Evolutionary conservation across 2,329 filamentous ascomycete genomes (phyloP), one percentile per base, ranked within the genome.

Genomic region (Davidsoniella eucalypti): DNA sequence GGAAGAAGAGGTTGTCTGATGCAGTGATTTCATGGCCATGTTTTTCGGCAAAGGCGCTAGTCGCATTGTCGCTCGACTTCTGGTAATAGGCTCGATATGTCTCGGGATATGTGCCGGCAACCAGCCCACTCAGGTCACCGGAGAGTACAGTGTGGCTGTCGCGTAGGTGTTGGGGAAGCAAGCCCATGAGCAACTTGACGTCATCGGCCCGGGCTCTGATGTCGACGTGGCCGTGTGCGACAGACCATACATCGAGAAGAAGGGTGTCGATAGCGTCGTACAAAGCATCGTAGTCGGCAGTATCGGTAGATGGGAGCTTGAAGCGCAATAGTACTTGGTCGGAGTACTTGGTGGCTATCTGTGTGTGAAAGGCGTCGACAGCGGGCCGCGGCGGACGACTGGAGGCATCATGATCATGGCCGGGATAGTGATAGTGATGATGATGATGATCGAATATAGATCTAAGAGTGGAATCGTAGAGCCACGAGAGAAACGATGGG

Each of bases 241-340:
- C 87, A 18, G 85, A 82, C 92, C 92, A 98, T 1, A 96, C 76
- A 61, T 98, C 92, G 40, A 96, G 70, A 58, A 92, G 82, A 21
- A 95, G 73, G 16, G 78, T 76, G 54, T 83, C 73, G 1, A 80
- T 73, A 2, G 86, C 87, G 51, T 83, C 75, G n/a, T 80, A 73
- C 51, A 94, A 68, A 1, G 81, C 81, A 33, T 67, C 65, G 52
- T 84, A 80, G 60, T 94, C 84, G 17, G 78, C 72, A 2, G 18
- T 18, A n/a, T 37, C 44, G 4, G 71, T 64, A 23, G 75, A 79
- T 54, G 74, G 80, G 50, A 95, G 68, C 59, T 83, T 86, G 71
- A 96, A 95, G 38, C 92, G 80, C 55, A 96, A 68, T 14, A 98
- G 87, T n/a, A 94, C 72, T 63, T 95, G 81, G 55, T 82, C 76